Percentiles rank a stretch among this genome's conserved stretches.
These are phyloP conservation scores for Wickerhamomyces alni DNA, from an alignment of 805 yeast genomes.

Conservation along the genomic window DNA sequence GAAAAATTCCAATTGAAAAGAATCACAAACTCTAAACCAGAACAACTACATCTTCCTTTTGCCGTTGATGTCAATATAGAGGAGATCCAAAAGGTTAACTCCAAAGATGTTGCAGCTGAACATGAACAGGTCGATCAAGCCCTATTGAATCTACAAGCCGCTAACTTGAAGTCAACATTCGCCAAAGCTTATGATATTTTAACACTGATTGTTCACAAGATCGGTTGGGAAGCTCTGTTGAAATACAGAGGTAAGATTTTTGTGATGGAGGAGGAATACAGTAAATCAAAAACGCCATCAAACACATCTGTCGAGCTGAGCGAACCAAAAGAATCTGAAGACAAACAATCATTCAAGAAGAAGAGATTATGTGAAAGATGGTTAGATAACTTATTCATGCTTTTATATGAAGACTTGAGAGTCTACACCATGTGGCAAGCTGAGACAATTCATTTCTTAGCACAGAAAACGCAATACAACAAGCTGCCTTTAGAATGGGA, in stretches of 20 bases:
- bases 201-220: slow-evolving; percentile 56
- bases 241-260: slow-evolving; percentile 56
- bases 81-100: slow-evolving; percentile 62
- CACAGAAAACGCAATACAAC: slow-evolving; percentile 74
- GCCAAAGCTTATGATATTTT: slow-evolving; percentile 53
- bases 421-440: slow-evolving; percentile 93
- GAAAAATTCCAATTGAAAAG: slow-evolving; percentile 61
- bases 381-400: slow-evolving; percentile 66
- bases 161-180: slow-evolving; percentile 55
- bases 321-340: slow-evolving; percentile 1
- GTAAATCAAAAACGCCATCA: slow-evolving; percentile 23
- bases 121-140: slow-evolving; percentile 60
- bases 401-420: slow-evolving; percentile 65
- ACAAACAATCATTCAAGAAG: slow-evolving; percentile 44
- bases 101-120: slow-evolving; percentile 59
- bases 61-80: slow-evolving; percentile 69
- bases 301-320: slow-evolving; percentile 3
- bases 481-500: slow-evolving; percentile 91
- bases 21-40: slow-evolving; percentile 45
- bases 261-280: slow-evolving; percentile 63
- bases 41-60: slow-evolving; percentile 64
- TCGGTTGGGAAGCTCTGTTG: slow-evolving; percentile 70
- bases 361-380: slow-evolving; percentile 69
- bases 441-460: slow-evolving; percentile 80
- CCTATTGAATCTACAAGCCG: slow-evolving; percentile 59